These are phyloP conservation scores for Penicillium tannophilum DNA, from an alignment of 495 filamentous ascomycete species.

Conservation along the genomic window DNA sequence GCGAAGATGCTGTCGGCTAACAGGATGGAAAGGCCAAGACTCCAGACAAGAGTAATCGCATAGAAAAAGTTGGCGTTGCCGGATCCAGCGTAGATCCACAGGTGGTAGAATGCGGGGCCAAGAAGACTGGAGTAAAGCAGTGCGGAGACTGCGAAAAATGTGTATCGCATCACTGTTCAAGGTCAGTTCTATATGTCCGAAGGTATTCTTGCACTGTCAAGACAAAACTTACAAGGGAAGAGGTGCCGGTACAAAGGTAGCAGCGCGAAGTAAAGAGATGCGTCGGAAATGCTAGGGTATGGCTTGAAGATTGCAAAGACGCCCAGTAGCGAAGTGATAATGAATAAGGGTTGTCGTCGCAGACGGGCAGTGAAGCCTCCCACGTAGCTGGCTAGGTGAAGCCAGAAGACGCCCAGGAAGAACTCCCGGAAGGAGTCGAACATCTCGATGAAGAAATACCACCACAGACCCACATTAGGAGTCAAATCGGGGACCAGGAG, in stretches of 20 bases:
- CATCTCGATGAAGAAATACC: constrained; percentile 99
- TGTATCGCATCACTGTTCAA: constrained; percentile 80
- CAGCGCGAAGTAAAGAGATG: constrained; percentile 77
- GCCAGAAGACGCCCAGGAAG: constrained; percentile 97
- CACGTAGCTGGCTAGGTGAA: constrained; percentile 88
- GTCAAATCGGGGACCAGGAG: constrained; percentile 90
- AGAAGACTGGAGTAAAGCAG: constrained; percentile 85
- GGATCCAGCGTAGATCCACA: constrained; percentile 98
- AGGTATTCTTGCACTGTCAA: not conserved
- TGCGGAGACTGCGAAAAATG: constrained; percentile 78
- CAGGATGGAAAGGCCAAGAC: constrained; percentile 77
- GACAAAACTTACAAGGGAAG: constrained; percentile 72
- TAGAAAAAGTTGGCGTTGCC: constrained; percentile 99
- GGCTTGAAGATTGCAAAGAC: constrained; percentile 94
- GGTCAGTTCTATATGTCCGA: constrained; percentile 19
- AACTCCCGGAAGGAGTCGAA: constrained; percentile 97
- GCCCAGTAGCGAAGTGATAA: constrained; percentile 77
- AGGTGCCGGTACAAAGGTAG: constrained; percentile 89
- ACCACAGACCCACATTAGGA: constrained; percentile 95
- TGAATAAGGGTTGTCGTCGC: constrained; percentile 81
- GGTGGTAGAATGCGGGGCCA: constrained; percentile 92
- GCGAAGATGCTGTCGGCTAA: constrained; percentile 86
- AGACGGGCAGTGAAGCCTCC: constrained; percentile 80
- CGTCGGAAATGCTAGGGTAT: constrained; percentile 90
- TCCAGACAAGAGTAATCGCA: constrained; percentile 97